Conservation (phyloP, 106 monocot genomes). For the Phalaenopsis aphrodite region DNA sequence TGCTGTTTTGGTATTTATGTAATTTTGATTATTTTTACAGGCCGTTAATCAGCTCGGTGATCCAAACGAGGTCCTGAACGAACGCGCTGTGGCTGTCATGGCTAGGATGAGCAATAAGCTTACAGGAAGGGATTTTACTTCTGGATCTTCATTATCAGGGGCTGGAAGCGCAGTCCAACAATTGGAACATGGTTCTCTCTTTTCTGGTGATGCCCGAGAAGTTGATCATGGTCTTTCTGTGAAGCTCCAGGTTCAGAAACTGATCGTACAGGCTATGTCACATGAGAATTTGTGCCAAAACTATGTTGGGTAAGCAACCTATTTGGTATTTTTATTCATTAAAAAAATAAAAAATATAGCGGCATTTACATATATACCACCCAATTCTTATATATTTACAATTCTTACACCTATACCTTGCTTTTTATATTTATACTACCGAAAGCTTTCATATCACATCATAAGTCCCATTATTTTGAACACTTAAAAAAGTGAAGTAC, state of each 20-base stretch:
- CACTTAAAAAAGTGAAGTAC: no score
- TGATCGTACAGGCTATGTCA: conserved; percentile 74
- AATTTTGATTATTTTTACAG: conserved; percentile 20
- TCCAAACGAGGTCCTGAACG: conserved; percentile 91
- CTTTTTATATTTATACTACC: no score
- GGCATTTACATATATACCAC: no score
- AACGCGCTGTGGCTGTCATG: conserved; percentile 84
- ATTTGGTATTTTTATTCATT: neutral
- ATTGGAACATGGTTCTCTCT: conserved; percentile 25
- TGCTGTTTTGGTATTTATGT: neutral
- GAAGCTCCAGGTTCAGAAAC: conserved; percentile 74
- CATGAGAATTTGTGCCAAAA: conserved; percentile 93
- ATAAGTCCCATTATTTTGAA: no score
- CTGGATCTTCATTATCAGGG: conserved; percentile 38
- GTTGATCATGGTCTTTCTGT: conserved; percentile 72
- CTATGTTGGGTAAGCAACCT: conserved; percentile 71
- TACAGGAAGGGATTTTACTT: conserved; percentile 75
- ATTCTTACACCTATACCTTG: no score
- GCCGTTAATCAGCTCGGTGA: conserved; percentile 92
- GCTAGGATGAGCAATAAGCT: conserved; percentile 91
- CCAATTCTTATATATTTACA: no score
- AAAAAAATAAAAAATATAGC: no score
- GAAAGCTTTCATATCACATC: no score
- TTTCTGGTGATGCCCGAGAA: conserved; percentile 52
- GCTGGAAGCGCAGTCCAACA: conserved; percentile 29